phyloP scores from a whole-genome alignment of 2,329 filamentous ascomycete genomes.

The Hypoxylon sp. region DNA sequence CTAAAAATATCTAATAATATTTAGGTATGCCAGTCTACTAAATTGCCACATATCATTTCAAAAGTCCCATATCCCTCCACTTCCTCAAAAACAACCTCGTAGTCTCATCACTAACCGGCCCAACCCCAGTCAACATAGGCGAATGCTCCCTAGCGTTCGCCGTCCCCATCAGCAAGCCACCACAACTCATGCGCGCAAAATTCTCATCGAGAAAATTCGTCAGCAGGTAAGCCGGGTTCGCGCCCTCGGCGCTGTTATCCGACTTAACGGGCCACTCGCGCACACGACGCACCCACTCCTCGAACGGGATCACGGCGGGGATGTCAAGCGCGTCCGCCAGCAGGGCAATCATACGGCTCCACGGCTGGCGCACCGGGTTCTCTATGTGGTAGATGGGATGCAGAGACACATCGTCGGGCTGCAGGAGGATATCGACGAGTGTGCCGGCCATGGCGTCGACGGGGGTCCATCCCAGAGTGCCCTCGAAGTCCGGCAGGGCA shows the following conservation, averaged over 20 bases:
- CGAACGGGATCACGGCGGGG: constrained; percentile 45
- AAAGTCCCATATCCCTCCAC: constrained; percentile 44
- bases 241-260: constrained; percentile 21
- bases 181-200: constrained; percentile 51
- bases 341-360: constrained; percentile 38
- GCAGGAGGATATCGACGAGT: constrained; percentile 47
- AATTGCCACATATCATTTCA: not conserved
- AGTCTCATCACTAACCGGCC: constrained; percentile 38
- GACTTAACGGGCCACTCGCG: constrained; percentile 11
- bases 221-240: constrained; percentile 48
- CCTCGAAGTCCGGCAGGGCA: constrained; percentile 59
- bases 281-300: constrained; percentile 49
- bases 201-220: constrained; percentile 51
- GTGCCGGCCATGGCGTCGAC: constrained; percentile 57
- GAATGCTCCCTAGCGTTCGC: constrained; percentile 45
- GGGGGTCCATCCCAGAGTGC: constrained; percentile 61
- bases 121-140: constrained; percentile 25
- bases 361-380: constrained; percentile 50
- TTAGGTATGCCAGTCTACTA: no score
- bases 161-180: constrained; percentile 48
- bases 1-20: not conserved
- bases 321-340: constrained; percentile 44
- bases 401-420: not conserved
- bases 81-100: constrained; percentile 35
- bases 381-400: constrained; percentile 52